Evolutionary conservation across 495 filamentous ascomycete genomes (phyloP).

Genomic region (Aspergillus conjunctus): DNA sequence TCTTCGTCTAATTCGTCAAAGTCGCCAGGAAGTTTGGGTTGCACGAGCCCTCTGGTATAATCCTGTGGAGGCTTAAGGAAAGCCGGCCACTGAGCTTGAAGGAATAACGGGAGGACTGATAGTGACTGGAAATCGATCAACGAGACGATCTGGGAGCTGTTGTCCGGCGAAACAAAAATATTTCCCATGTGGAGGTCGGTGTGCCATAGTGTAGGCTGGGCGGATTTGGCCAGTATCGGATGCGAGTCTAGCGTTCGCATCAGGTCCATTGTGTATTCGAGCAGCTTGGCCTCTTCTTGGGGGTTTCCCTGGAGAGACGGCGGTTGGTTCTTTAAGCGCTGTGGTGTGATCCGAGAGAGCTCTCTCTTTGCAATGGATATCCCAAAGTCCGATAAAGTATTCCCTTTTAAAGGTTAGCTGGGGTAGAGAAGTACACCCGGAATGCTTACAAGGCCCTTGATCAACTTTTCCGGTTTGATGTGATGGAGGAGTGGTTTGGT

Average conservation of each 20-base stretch:
- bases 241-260: constrained; percentile 6
- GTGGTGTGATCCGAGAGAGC: constrained; percentile 22
- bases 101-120: constrained; percentile 30
- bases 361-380: constrained; percentile 29
- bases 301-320: constrained; percentile 21
- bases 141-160: constrained; percentile 30
- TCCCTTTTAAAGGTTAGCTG: constrained; percentile 25
- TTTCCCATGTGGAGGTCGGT: constrained; percentile 45
- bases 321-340: constrained; percentile 4
- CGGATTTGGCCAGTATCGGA: constrained; percentile 16
- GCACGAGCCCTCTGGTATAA: constrained; percentile 30
- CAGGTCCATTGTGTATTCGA: constrained; percentile 19
- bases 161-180: constrained; percentile 33
- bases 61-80: constrained; percentile 36
- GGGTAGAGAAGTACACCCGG: neutral
- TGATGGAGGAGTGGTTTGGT: neutral
- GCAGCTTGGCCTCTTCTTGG: constrained; percentile 23
- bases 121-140: constrained; percentile 38
- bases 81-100: constrained; percentile 36
- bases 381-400: constrained; percentile 23
- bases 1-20: constrained; percentile 35
- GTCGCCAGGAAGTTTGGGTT: constrained; percentile 32
- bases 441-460: constrained; percentile 32
- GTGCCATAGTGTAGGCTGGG: constrained; percentile 39
- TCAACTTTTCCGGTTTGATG: neutral